These are phyloP conservation scores for Aureobasidium mangrovei DNA, from an alignment of 2,329 filamentous ascomycete species.

Conservation along the genomic window DNA sequence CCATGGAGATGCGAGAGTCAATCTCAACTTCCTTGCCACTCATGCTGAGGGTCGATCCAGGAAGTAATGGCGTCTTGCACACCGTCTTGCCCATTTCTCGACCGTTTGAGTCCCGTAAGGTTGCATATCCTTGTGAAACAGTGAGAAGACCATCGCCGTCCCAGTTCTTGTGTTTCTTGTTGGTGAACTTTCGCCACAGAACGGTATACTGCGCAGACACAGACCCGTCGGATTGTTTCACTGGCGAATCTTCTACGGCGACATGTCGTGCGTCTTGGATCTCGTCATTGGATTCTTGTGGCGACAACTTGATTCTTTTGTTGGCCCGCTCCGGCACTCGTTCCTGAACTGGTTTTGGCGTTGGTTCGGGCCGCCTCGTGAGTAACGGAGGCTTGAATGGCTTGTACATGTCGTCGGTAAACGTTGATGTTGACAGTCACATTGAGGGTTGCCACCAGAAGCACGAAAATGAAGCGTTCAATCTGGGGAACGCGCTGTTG, in stretches of 20 bases:
- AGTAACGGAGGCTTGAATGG: constrained; percentile 25
- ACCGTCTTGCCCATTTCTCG: constrained; percentile 52
- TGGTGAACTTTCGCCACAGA: constrained; percentile 55
- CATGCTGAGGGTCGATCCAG: constrained; percentile 53
- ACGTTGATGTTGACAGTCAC: not conserved
- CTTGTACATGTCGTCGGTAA: constrained; percentile 15
- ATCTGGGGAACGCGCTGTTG: constrained; percentile 7
- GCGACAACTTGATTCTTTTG: constrained; percentile 5
- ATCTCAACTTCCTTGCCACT: constrained; percentile 62
- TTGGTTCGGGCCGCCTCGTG: constrained; percentile 15
- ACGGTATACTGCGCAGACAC: constrained; percentile 36
- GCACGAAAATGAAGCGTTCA: not conserved
- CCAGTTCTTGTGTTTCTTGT: constrained; percentile 70
- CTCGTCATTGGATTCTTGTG: constrained; percentile 8
- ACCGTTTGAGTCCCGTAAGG: constrained; percentile 54
- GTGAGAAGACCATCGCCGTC: constrained; percentile 61
- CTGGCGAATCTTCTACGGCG: constrained; percentile 16
- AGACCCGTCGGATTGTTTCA: constrained; percentile 21
- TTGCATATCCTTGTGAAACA: constrained; percentile 48
- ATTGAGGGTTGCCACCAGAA: not conserved
- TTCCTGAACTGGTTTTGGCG: not conserved
- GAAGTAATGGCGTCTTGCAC: constrained; percentile 48
- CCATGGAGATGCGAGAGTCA: constrained; percentile 51
- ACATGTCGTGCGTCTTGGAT: constrained; percentile 21
- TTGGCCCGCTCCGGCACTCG: not conserved